Conservation (phyloP, 768 basidiomycete genomes). For the Lactarius hengduanensis region DNA sequence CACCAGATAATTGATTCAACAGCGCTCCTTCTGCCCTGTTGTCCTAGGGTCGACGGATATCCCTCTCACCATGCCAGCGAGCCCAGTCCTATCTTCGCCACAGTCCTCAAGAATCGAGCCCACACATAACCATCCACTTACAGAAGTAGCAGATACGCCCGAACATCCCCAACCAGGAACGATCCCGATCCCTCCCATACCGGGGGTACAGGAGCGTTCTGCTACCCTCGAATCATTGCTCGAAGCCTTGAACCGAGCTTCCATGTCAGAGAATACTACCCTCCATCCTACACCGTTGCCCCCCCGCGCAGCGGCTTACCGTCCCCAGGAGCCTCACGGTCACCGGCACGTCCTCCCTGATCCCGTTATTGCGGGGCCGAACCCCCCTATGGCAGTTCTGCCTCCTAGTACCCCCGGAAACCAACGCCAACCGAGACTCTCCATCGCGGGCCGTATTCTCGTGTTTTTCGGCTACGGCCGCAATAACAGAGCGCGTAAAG, state of each 20-base stretch:
- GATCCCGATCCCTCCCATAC: not conserved
- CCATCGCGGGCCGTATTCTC: constrained; percentile 33
- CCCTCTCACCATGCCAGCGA: constrained; percentile 6
- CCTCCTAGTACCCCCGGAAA: constrained; percentile 1
- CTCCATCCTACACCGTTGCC: not conserved
- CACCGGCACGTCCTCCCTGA: constrained; percentile 5
- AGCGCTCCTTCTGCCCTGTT: not conserved
- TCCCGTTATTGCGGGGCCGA: constrained; percentile 1
- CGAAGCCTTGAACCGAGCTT: constrained; percentile 11
- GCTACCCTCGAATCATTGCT: constrained; percentile 5
- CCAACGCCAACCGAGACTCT: constrained; percentile 7
- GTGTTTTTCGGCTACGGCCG: constrained; percentile 54
- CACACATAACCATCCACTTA: constrained; percentile 2
- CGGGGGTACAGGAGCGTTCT: not conserved
- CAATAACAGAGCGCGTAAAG: constrained; percentile 50
- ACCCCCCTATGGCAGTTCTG: not conserved
- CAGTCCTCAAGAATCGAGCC: not conserved
- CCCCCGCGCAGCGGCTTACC: constrained; percentile 2
- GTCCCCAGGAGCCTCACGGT: not conserved
- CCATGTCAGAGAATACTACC: constrained; percentile 11
- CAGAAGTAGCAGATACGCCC: constrained; percentile 5
- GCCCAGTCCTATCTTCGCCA: not conserved
- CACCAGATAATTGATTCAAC: not conserved
- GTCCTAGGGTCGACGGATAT: not conserved
- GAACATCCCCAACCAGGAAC: constrained; percentile 12